These are phyloP conservation scores for barley (Hordeum vulgare) DNA, from an alignment of 176 grass and related monocot species.

Conservation along the genomic window MorexV3_pseudomolecules_assembly NC_058524.1:58632148-58632647, in stretches of 20 bases:
- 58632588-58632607: background rate
- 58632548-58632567: background rate
- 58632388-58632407: background rate
- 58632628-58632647: no score
- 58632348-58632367: background rate
- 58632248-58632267: background rate
- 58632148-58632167: no score
- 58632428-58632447: background rate
- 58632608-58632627: background rate
- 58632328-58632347: background rate
- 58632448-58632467: conserved; percentile 26
- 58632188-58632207: no score
- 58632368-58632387: background rate
- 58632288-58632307: background rate
- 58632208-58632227: no score
- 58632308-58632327: background rate
- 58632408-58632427: background rate
- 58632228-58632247: background rate
- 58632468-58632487: background rate
- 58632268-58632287: background rate
- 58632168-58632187: no score
- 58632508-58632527: conserved; percentile 3
- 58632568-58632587: background rate
- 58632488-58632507: background rate
- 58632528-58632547: background rate